A percentile compares a stretch with the other conserved stretches of the same genome.
phyloP scores from a whole-genome alignment of 164 flowering plant genomes.

The Piper betle region DNA sequence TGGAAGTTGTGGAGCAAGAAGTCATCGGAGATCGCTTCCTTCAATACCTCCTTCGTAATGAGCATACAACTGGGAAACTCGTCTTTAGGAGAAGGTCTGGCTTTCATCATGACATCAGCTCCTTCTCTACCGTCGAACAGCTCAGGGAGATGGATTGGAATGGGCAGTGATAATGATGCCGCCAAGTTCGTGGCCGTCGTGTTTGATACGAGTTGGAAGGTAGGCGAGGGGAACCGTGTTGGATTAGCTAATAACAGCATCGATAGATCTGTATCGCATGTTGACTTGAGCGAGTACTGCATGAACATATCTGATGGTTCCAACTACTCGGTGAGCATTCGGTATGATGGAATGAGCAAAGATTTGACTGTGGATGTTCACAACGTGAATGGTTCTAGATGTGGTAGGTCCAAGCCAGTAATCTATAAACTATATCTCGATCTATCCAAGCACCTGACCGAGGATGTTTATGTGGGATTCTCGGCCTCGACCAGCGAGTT shows the following conservation, averaged over 20 bases:
- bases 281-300: neutral
- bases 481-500: slow-evolving; percentile 6
- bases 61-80: neutral
- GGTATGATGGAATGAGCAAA: slow-evolving; percentile 19
- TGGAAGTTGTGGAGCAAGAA: neutral
- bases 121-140: neutral
- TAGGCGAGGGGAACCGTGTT: neutral
- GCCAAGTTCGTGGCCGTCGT: neutral
- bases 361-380: slow-evolving; percentile 12
- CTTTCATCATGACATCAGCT: neutral
- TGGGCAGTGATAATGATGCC: neutral
- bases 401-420: slow-evolving; percentile 4
- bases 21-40: neutral
- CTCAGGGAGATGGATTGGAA: neutral
- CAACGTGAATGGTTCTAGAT: neutral
- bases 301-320: neutral
- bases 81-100: neutral
- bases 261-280: neutral
- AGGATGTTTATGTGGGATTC: slow-evolving; percentile 9
- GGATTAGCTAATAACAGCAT: neutral
- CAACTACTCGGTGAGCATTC: slow-evolving; percentile 2
- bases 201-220: neutral
- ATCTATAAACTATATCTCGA: slow-evolving; percentile 11
- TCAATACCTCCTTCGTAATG: neutral
- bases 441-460: slow-evolving; percentile 13